These are phyloP conservation scores for Paecilomyces dactylethromorphus DNA, from an alignment of 2,329 filamentous ascomycete species.

Conservation along the genomic window DNA sequence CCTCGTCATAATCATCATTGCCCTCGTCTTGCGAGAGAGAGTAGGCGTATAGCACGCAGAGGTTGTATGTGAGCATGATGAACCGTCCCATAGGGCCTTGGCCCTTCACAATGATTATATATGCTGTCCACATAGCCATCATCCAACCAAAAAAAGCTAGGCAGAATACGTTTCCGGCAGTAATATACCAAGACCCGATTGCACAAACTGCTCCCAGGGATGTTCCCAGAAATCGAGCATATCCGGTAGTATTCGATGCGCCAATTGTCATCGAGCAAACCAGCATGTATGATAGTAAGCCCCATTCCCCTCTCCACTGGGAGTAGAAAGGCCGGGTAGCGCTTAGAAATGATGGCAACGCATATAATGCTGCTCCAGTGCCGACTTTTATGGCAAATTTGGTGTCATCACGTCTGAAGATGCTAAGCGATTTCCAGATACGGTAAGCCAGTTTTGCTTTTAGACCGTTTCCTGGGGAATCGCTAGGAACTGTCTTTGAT, in stretches of 20 bases:
- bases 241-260: conserved; percentile 87
- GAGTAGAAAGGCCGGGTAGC: conserved; percentile 72
- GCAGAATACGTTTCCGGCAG: conserved; percentile 64
- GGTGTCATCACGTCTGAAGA: conserved; percentile 59
- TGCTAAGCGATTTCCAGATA: conserved; percentile 49
- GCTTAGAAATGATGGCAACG: conserved; percentile 78
- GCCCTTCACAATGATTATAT: conserved; percentile 75
- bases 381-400: conserved; percentile 90
- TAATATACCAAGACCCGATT: conserved; percentile 69
- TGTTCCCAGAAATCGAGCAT: conserved; percentile 80
- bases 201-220: conserved; percentile 72
- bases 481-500: neutral
- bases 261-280: conserved; percentile 97
- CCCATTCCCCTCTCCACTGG: conserved; percentile 94
- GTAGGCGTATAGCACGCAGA: conserved; percentile 90
- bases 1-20: conserved; percentile 78
- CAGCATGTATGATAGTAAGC: conserved; percentile 92
- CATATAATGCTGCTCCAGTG: conserved; percentile 80
- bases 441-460: conserved; percentile 37
- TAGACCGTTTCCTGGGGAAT: conserved; percentile 5
- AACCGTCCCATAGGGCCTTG: conserved; percentile 90
- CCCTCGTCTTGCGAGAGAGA: conserved; percentile 74
- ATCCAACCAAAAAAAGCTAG: conserved; percentile 78
- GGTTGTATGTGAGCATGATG: conserved; percentile 91
- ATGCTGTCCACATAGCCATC: conserved; percentile 77